Percentiles rank a stretch among this genome's conserved stretches.
Evolutionary conservation across 495 filamentous ascomycete genomes (phyloP).

Genomic region (Pyronema domesticum): DNA sequence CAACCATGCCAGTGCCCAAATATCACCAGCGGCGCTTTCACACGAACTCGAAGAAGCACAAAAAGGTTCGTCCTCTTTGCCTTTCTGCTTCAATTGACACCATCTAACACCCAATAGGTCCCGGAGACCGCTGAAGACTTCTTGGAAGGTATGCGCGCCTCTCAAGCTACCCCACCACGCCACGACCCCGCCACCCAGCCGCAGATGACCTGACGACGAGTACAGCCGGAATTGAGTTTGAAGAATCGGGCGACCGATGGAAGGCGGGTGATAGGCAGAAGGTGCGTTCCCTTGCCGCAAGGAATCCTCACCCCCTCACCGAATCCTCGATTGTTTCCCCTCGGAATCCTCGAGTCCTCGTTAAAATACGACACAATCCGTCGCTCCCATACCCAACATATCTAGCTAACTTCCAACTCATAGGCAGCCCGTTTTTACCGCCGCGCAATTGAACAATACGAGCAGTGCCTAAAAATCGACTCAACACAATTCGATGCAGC

Average conservation of each 20-base stretch:
- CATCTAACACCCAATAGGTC: background rate
- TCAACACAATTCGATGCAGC: conserved; percentile 14
- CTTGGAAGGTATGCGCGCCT: conserved; percentile 9
- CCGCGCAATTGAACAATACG: conserved; percentile 17
- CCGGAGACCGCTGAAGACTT: conserved; percentile 21
- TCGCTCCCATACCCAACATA: background rate
- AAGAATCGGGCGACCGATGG: conserved; percentile 23
- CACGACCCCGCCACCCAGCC: background rate
- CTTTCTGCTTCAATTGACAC: background rate
- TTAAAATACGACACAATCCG: too few relatives aligned
- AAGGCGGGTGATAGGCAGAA: conserved; percentile 19
- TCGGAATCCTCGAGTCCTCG: too few relatives aligned
- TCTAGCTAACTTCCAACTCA: background rate
- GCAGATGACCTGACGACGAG: background rate
- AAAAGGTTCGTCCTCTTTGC: background rate
- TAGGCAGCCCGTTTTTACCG: conserved; percentile 19
- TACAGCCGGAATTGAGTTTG: conserved; percentile 14
- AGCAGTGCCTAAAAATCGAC: conserved; percentile 6
- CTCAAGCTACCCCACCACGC: background rate
- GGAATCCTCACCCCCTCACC: too few relatives aligned
- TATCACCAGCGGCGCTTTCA: background rate
- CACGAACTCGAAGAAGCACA: conserved; percentile 2
- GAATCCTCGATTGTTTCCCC: too few relatives aligned
- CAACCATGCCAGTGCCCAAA: too few relatives aligned
- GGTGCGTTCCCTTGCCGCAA: conserved; percentile 1